Conservation (phyloP, 306 rosid genomes). For the Begonia fuchsioides region DNA sequence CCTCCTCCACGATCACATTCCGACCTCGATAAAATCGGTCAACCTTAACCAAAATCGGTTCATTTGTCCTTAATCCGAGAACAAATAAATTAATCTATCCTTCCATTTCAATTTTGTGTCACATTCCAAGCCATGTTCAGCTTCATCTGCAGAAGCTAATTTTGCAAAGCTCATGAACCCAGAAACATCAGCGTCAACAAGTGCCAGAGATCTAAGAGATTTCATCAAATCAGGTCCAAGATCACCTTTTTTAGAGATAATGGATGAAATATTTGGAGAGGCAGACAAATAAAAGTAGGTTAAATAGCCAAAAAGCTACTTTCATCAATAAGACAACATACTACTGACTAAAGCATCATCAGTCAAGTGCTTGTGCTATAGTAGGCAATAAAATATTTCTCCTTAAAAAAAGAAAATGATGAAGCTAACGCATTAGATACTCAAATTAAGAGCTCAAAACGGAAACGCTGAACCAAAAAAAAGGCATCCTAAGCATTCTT, state of each 20-base stretch:
- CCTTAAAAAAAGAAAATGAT: neutral
- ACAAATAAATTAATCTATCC: no score
- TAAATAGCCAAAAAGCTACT: neutral
- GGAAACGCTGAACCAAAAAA: neutral
- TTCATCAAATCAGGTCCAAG: slow-evolving; percentile 30
- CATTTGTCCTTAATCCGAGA: no score
- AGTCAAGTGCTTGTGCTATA: neutral
- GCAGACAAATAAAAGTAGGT: neutral
- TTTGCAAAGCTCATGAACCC: slow-evolving; percentile 57
- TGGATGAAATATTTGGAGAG: slow-evolving; percentile 28
- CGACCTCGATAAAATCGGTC: no score
- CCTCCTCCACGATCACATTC: no score
- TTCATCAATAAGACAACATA: neutral
- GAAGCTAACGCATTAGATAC: no score
- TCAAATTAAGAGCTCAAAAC: no score
- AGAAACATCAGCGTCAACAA: slow-evolving; percentile 56
- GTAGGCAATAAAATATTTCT: neutral
- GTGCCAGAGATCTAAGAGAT: slow-evolving; percentile 58
- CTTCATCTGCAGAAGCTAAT: slow-evolving; percentile 65
- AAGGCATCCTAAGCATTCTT: neutral
- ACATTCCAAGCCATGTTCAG: no score
- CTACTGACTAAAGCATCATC: neutral
- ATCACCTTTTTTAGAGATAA: slow-evolving; percentile 34
- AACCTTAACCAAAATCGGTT: no score
- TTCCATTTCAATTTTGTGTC: no score